phyloP scores from a whole-genome alignment of 345 rosid species.

The Euphorbia pulcherrima region DNA sequence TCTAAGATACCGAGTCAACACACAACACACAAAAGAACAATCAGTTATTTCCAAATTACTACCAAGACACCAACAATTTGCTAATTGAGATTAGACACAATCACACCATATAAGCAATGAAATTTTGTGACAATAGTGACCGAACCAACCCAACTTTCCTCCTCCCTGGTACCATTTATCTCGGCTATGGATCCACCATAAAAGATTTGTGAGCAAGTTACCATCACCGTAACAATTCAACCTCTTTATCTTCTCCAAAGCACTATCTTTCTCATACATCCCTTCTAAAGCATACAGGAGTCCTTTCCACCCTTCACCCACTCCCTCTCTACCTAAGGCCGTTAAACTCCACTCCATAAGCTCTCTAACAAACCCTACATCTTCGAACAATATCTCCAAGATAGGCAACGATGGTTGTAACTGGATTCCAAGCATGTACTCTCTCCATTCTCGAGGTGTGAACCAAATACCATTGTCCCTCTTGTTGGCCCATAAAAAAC shows the following conservation, averaged over 20 bases:
- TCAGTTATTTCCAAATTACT: neutral
- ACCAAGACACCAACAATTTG: neutral
- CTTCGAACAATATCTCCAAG: constrained; percentile 66
- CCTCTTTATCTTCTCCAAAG: constrained; percentile 52
- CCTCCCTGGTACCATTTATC: constrained; percentile 35
- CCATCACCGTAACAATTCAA: constrained; percentile 69
- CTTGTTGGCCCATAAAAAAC: constrained; percentile 82
- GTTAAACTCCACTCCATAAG: constrained; percentile 82
- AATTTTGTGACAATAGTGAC: constrained; percentile 59
- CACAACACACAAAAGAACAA: neutral
- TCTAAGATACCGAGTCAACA: too few species aligned
- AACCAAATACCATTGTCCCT: constrained; percentile 94
- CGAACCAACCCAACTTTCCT: constrained; percentile 65
- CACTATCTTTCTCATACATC: constrained; percentile 55
- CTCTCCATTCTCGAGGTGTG: constrained; percentile 72
- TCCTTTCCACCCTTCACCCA: constrained; percentile 95
- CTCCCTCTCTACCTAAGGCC: constrained; percentile 59
- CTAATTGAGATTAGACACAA: too few species aligned
- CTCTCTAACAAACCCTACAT: constrained; percentile 47
- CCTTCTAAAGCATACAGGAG: constrained; percentile 79
- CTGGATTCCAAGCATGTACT: constrained; percentile 87
- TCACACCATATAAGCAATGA: neutral
- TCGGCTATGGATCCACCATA: constrained; percentile 94
- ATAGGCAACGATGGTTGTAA: constrained; percentile 65
- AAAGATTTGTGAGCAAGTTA: constrained; percentile 64